Evolutionary conservation across 164 flowering plant species (phyloP).

Genomic region (Platanus orientalis): DNA sequence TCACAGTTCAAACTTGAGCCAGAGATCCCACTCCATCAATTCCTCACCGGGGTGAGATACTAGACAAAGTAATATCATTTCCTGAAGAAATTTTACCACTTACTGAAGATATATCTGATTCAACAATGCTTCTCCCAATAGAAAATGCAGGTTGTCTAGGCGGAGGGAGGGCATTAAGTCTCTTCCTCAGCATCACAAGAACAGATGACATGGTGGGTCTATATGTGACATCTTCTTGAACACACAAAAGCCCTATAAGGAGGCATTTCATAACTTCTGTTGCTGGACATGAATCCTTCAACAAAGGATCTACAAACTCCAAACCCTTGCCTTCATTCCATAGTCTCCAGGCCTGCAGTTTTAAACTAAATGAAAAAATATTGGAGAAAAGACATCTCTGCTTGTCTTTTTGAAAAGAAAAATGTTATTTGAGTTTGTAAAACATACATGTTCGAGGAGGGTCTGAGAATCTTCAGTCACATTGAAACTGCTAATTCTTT

Average conservation of each 20-base stretch:
- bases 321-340: slow-evolving; percentile 14
- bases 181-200: slow-evolving; percentile 34
- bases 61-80: too few species aligned
- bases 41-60: too few species aligned
- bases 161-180: slow-evolving; percentile 24
- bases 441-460: slow-evolving; percentile 8
- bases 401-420: background rate
- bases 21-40: too few species aligned
- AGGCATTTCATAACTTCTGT: too few species aligned
- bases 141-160: slow-evolving; percentile 37
- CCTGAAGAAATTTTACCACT: too few species aligned
- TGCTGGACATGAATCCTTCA: too few species aligned
- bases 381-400: too few species aligned
- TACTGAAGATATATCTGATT: too few species aligned
- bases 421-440: background rate
- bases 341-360: slow-evolving; percentile 21
- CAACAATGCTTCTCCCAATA: background rate
- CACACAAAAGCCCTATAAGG: too few species aligned
- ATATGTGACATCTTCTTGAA: slow-evolving; percentile 29
- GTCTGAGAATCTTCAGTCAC: background rate
- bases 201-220: slow-evolving; percentile 52
- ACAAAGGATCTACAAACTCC: too few species aligned
- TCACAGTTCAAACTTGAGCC: too few species aligned
- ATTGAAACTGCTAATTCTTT: slow-evolving; percentile 6
- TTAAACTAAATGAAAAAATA: background rate